Evolutionary conservation across 345 rosid genomes (phyloP).

Genomic region (Acer yangbiense): DNA sequence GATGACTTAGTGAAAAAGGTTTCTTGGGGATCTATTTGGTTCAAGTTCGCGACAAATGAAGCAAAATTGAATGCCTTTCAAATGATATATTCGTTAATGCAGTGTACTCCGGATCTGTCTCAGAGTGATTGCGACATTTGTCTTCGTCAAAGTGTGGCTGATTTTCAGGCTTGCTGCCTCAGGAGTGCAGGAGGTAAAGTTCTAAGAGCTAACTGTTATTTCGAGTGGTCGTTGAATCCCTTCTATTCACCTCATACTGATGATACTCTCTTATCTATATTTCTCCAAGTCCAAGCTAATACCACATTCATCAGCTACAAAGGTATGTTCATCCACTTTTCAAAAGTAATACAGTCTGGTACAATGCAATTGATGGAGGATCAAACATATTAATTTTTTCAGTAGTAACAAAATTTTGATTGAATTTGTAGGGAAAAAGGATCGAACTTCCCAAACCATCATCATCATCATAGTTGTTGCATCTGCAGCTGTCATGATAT

Average conservation of each 20-base stretch:
- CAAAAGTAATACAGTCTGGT: no score
- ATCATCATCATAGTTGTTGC: neutral
- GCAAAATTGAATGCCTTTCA: neutral
- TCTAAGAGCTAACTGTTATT: conserved; percentile 41
- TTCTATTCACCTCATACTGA: conserved; percentile 27
- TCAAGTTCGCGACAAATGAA: no score
- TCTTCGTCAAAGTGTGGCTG: conserved; percentile 19
- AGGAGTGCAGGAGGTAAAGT: conserved; percentile 35
- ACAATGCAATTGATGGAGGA: neutral
- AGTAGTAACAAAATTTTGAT: no score
- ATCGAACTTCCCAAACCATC: no score
- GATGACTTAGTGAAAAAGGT: no score
- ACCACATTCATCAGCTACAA: neutral
- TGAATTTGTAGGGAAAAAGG: neutral
- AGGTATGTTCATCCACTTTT: neutral
- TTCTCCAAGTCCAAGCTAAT: no score
- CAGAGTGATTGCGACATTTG: conserved; percentile 35
- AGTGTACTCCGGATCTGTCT: conserved; percentile 58
- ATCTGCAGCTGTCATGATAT: neutral
- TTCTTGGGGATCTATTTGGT: no score
- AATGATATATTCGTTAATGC: conserved; percentile 43
- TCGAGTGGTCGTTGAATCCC: conserved; percentile 44
- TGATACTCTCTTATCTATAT: no score
- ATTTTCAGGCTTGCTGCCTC: conserved; percentile 17
- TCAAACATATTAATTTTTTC: no score